Evolutionary conservation across 345 rosid genomes (phyloP).

Genomic region (Gossypium herbaceum): DNA sequence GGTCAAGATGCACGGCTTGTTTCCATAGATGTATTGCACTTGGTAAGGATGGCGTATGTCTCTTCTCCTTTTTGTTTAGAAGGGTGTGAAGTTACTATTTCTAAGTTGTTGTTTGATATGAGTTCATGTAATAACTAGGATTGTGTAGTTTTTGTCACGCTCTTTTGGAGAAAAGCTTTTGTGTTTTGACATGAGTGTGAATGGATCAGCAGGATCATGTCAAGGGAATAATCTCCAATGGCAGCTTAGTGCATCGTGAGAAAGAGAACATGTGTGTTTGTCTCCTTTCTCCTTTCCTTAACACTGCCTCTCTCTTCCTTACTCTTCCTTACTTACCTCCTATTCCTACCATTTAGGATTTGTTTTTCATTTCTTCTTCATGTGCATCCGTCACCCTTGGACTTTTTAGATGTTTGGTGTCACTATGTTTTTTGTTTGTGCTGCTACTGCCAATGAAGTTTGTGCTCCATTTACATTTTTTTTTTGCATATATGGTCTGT

Average conservation of each 20-base stretch:
- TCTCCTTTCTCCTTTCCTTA: conserved; percentile 99
- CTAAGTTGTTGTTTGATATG: conserved; percentile 23
- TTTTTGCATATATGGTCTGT: background rate
- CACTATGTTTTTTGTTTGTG: conserved; percentile 10
- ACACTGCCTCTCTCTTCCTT: conserved; percentile 78
- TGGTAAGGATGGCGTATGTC: conserved; percentile 53
- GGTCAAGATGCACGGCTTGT: conserved; percentile 94
- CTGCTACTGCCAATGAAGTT: background rate
- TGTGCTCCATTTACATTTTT: background rate
- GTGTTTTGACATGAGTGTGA: conserved; percentile 80
- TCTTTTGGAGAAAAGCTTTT: conserved; percentile 34
- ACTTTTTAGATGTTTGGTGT: conserved; percentile 26
- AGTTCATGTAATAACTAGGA: background rate
- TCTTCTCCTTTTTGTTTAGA: conserved; percentile 22
- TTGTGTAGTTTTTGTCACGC: conserved; percentile 36
- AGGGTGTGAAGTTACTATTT: conserved; percentile 34
- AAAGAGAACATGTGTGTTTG: conserved; percentile 99
- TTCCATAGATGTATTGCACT: conserved; percentile 96
- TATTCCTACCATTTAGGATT: conserved; percentile 45
- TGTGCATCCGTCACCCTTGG: conserved; percentile 25
- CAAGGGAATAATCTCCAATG: conserved; percentile 93
- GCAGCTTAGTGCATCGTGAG: conserved; percentile 98
- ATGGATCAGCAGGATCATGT: conserved; percentile 99
- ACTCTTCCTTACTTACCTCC: conserved; percentile 70
- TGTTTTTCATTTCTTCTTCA: conserved; percentile 23